Evolutionary conservation across 2,329 filamentous ascomycete species (phyloP).

Genomic region (Orbilia brochopaga): DNA sequence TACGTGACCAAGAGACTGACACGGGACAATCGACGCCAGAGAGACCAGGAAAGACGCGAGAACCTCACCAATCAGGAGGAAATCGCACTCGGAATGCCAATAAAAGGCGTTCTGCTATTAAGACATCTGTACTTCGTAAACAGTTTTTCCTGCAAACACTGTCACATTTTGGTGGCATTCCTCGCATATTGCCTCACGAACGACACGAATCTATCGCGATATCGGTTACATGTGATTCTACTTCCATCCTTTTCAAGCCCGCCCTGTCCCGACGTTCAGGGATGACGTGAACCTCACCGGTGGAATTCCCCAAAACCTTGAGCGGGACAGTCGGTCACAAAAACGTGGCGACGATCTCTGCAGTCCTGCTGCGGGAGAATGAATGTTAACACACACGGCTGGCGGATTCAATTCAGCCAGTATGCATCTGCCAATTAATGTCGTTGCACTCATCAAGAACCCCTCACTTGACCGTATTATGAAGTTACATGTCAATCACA

Average conservation of each 20-base stretch:
- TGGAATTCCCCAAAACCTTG: too few species aligned
- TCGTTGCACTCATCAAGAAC: slow-evolving; percentile 13
- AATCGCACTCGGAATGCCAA: slow-evolving; percentile 48
- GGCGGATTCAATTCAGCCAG: slow-evolving; percentile 20
- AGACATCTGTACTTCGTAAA: not conserved
- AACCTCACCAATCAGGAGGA: slow-evolving; percentile 25
- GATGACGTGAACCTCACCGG: slow-evolving; percentile 40
- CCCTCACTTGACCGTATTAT: slow-evolving; percentile 1
- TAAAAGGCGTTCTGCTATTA: slow-evolving; percentile 34
- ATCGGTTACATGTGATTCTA: slow-evolving; percentile 11
- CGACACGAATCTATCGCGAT: slow-evolving; percentile 13
- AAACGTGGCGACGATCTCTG: slow-evolving; percentile 49
- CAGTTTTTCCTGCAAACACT: slow-evolving; percentile 1
- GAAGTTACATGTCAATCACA: not conserved
- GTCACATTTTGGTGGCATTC: slow-evolving; percentile 22
- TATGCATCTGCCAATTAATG: slow-evolving; percentile 3
- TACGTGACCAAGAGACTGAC: slow-evolving; percentile 13
- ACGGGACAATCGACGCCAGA: slow-evolving; percentile 1
- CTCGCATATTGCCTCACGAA: slow-evolving; percentile 42
- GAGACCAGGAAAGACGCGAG: slow-evolving; percentile 16
- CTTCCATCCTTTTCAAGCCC: slow-evolving; percentile 25
- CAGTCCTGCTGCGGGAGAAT: slow-evolving; percentile 19
- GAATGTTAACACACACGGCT: not conserved
- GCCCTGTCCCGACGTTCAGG: slow-evolving; percentile 29
- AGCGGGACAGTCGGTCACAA: not conserved